Evolutionary conservation across 2,329 filamentous ascomycete species (phyloP).

Genomic region (Cyphellophora europaea): DNA sequence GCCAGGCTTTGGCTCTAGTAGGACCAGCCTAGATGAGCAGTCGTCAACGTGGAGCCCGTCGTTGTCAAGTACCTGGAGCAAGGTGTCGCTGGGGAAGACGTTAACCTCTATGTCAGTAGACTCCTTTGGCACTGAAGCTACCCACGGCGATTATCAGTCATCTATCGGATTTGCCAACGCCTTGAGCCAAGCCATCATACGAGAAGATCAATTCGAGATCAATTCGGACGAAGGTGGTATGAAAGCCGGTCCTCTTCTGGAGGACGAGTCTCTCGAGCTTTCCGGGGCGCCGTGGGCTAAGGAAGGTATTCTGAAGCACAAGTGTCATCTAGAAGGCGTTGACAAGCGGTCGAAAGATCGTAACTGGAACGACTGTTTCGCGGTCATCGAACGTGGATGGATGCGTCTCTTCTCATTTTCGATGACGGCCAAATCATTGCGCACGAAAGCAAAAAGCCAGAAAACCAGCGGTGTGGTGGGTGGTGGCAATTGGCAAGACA

Average conservation of each 20-base stretch:
- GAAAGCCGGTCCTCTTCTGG: constrained; percentile 58
- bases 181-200: constrained; percentile 89
- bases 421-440: constrained; percentile 61
- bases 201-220: constrained; percentile 61
- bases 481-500: constrained; percentile 97
- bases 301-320: constrained; percentile 90
- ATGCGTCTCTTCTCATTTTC: constrained; percentile 92
- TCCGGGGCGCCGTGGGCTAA: constrained; percentile 97
- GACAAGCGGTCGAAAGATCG: constrained; percentile 91
- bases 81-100: constrained; percentile 82
- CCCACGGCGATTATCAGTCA: constrained; percentile 70
- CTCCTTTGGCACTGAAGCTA: constrained; percentile 66
- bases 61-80: constrained; percentile 89
- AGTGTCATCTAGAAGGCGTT: constrained; percentile 83
- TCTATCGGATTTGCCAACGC: constrained; percentile 97
- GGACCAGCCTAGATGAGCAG: constrained; percentile 87
- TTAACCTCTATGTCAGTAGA: constrained; percentile 88
- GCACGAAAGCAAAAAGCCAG: constrained; percentile 52
- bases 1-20: constrained; percentile 78
- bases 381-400: constrained; percentile 88
- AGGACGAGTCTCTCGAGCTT: constrained; percentile 87
- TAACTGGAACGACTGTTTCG: constrained; percentile 92
- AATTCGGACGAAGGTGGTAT: constrained; percentile 51
- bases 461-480: constrained; percentile 64
- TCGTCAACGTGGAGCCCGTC: constrained; percentile 88